These are phyloP conservation scores for Poa annua DNA, from an alignment of 176 grass and related monocot genomes.

Conservation along the genomic window DNA sequence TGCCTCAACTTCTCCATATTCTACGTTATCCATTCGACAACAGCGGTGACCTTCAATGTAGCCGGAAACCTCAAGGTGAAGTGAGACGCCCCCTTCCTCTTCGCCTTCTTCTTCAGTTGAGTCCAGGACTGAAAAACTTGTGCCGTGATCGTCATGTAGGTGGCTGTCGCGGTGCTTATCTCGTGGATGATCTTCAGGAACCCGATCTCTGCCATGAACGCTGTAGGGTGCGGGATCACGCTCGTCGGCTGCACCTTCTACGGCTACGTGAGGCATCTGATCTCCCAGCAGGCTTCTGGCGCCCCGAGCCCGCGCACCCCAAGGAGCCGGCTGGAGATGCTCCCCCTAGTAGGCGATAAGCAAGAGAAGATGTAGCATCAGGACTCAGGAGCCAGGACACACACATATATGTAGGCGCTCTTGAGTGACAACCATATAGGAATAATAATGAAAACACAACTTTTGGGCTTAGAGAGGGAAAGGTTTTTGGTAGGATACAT, in stretches of 20 bases:
- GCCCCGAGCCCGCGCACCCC: constrained; percentile 56
- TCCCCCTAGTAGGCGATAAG: constrained; percentile 73
- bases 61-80: constrained; percentile 71
- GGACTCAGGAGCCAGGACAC: not conserved
- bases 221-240: constrained; percentile 75
- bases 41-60: constrained; percentile 80
- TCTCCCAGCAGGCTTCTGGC: constrained; percentile 56
- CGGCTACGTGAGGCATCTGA: constrained; percentile 77
- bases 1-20: constrained; percentile 90
- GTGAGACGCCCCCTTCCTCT: not conserved
- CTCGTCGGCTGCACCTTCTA: constrained; percentile 92
- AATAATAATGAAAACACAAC: constrained; percentile 30
- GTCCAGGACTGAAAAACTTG: not conserved
- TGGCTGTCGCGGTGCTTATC: constrained; percentile 80
- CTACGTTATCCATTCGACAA: constrained; percentile 81
- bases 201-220: constrained; percentile 89
- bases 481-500: constrained; percentile 1
- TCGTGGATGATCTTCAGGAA: constrained; percentile 96
- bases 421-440: constrained; percentile 23
- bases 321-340: constrained; percentile 74
- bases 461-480: not conserved
- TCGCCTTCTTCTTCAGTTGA: not conserved
- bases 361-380: constrained; percentile 64
- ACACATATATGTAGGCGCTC: not conserved
- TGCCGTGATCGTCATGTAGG: constrained; percentile 29